phyloP scores from a whole-genome alignment of 495 filamentous ascomycete genomes.

The Penicillium desertorum region DNA sequence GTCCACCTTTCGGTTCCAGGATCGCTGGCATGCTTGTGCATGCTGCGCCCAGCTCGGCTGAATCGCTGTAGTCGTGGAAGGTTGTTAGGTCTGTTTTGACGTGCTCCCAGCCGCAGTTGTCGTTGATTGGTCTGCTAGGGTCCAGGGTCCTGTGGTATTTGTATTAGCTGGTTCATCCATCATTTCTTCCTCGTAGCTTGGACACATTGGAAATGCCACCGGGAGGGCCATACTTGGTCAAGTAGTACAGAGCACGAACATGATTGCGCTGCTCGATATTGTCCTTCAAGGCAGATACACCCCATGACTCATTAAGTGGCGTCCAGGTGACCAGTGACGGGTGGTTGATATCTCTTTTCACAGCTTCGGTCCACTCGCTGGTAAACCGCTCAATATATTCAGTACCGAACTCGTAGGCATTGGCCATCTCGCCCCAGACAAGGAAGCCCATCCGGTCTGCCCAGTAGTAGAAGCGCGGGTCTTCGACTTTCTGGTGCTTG shows the following conservation, averaged over 20 bases:
- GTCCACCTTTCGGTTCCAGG: conserved; percentile 42
- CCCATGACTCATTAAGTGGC: conserved; percentile 63
- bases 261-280: conserved; percentile 57
- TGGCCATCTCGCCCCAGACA: conserved; percentile 45
- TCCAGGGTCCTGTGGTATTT: conserved; percentile 45
- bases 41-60: conserved; percentile 43
- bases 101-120: conserved; percentile 67
- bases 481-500: conserved; percentile 46
- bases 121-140: conserved; percentile 58
- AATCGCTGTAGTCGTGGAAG: conserved; percentile 61
- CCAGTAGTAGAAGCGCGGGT: conserved; percentile 41
- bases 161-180: neutral
- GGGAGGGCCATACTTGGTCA: conserved; percentile 51
- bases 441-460: conserved; percentile 42
- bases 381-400: conserved; percentile 54
- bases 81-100: conserved; percentile 58
- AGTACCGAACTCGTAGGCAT: conserved; percentile 49
- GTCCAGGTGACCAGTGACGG: conserved; percentile 63
- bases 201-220: neutral
- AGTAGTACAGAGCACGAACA: conserved; percentile 55
- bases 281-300: conserved; percentile 50
- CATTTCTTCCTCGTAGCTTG: neutral
- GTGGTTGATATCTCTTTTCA: conserved; percentile 59
- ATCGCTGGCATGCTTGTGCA: conserved; percentile 49
- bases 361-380: conserved; percentile 56